Conservation (phyloP, 805 yeast species). For the Candida maris region DNA sequence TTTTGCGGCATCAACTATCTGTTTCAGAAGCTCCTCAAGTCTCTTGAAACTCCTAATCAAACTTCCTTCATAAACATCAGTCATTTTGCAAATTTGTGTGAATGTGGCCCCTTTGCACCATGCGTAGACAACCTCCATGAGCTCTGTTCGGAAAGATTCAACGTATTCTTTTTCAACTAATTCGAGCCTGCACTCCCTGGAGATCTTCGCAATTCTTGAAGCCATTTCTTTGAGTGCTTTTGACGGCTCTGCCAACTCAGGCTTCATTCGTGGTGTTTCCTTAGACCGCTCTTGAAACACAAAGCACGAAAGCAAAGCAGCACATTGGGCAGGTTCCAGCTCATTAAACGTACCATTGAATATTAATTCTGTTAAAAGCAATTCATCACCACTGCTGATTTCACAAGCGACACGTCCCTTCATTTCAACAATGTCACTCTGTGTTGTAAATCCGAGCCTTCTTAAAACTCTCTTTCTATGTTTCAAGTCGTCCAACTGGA, state of each 20-base stretch:
- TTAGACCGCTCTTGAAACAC: slow-evolving; percentile 96
- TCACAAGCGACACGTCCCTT: slow-evolving; percentile 95
- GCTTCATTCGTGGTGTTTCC: slow-evolving; percentile 78
- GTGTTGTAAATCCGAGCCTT: slow-evolving; percentile 84
- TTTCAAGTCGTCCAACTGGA: slow-evolving; percentile 90
- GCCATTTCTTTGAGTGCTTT: slow-evolving; percentile 91
- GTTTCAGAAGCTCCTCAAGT: slow-evolving; percentile 88
- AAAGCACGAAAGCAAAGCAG: slow-evolving; percentile 87
- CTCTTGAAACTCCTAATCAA: slow-evolving; percentile 92
- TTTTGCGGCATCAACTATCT: slow-evolving; percentile 85
- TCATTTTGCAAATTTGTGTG: slow-evolving; percentile 97
- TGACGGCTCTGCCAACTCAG: slow-evolving; percentile 90
- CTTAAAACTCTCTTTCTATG: slow-evolving; percentile 91
- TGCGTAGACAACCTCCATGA: slow-evolving; percentile 94
- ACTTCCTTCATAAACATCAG: slow-evolving; percentile 97
- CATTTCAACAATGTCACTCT: slow-evolving; percentile 84
- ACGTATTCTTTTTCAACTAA: slow-evolving; percentile 89
- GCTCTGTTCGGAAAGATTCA: slow-evolving; percentile 84
- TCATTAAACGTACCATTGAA: slow-evolving; percentile 95
- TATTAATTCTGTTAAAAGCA: slow-evolving; percentile 82
- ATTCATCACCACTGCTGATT: slow-evolving; percentile 86
- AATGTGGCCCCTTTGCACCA: slow-evolving; percentile 98
- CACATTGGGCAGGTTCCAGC: slow-evolving; percentile 83
- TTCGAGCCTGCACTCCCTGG: slow-evolving; percentile 86
- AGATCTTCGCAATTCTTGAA: slow-evolving; percentile 79